Evolutionary conservation across 495 filamentous ascomycete species (phyloP).

Genomic region (Patellaria atrata): DNA sequence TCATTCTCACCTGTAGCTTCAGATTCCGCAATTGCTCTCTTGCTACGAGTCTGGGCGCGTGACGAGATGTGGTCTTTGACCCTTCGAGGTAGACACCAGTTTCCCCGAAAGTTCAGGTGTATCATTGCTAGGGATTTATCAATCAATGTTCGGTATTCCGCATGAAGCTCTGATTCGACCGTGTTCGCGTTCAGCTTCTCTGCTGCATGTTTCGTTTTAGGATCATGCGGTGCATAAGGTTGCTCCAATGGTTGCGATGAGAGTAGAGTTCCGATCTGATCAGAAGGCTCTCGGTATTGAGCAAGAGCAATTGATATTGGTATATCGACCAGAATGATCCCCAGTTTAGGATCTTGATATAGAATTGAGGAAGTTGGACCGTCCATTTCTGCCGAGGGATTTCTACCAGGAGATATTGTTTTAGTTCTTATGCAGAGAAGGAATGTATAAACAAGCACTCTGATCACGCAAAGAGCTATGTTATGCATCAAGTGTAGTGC

Average conservation of each 20-base stretch:
- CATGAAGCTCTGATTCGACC: constrained; percentile 16
- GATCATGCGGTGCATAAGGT: constrained; percentile 21
- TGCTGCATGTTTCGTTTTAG: constrained; percentile 22
- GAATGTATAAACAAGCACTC: too few relatives aligned
- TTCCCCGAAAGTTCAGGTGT: constrained; percentile 5
- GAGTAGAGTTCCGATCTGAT: constrained; percentile 11
- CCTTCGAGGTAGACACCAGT: constrained; percentile 33
- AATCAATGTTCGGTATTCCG: constrained; percentile 13
- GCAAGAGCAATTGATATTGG: constrained; percentile 42
- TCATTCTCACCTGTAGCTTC: neutral
- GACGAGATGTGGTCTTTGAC: constrained; percentile 5
- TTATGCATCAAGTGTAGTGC: too few relatives aligned
- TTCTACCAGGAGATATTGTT: too few relatives aligned
- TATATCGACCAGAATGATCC: constrained; percentile 46
- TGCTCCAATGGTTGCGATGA: constrained; percentile 17
- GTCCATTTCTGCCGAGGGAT: too few relatives aligned
- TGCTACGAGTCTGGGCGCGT: constrained; percentile 7
- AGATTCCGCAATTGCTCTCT: constrained; percentile 1
- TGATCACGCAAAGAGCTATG: too few relatives aligned
- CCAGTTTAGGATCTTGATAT: constrained; percentile 33
- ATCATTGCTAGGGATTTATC: constrained; percentile 24
- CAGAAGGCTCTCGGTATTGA: constrained; percentile 19
- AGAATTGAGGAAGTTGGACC: too few relatives aligned
- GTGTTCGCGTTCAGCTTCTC: constrained; percentile 6
- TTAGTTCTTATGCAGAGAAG: too few relatives aligned